Base-by-base conservation (phyloP, 352 stramenopile species). In the Pythium brassicae region DNA sequence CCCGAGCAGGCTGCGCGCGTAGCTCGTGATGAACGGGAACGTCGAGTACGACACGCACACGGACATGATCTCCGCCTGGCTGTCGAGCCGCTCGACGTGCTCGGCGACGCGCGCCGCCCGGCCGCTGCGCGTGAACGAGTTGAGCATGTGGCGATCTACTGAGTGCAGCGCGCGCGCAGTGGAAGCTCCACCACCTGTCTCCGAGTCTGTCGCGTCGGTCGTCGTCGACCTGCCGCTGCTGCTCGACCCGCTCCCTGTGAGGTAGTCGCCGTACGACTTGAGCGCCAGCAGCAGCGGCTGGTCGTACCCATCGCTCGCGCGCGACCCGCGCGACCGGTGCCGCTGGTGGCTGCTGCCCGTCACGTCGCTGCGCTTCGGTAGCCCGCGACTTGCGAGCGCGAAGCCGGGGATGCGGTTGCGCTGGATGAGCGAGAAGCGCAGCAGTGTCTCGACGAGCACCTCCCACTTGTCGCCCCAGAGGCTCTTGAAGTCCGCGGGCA, bases 11-110 rank as follows among this genome's bases (percentile, higher is more conserved):
- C 78, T 87, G 19, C 83, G 76, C 20, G 83, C 83, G 57, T 90
- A 92, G 72, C 79, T 92, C 25, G 83, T 87, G 40, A 92, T 92
- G 57, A 92, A 90, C 43, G 83, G 83, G 48, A 92, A 92, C 7
- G 83, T 92, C 53, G 83, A 90, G 60, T 88, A 92, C 7, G 78
- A 87, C 4, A 89, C 71, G 49, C 78, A 90, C 2, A 92, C 78
- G 1, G 72, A 71, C 74, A 89, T 85, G 27, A 89, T 55, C 47
- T 89, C 72, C 3, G 70, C 78, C 25, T 92, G 79, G 27, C 66
- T 83, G 56, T 85, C 79, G 66, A 89, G 79, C 35, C 75, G 76
- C 54, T 87, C 79, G 26, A 89, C 77, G 48, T 87, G 79, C 27
- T 86, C 79, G 17, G 71, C 76, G 1, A 83, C 67, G 3, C 77